Conservation (phyloP, 495 filamentous ascomycete genomes). For the Aspergillus baeticus region DNA sequence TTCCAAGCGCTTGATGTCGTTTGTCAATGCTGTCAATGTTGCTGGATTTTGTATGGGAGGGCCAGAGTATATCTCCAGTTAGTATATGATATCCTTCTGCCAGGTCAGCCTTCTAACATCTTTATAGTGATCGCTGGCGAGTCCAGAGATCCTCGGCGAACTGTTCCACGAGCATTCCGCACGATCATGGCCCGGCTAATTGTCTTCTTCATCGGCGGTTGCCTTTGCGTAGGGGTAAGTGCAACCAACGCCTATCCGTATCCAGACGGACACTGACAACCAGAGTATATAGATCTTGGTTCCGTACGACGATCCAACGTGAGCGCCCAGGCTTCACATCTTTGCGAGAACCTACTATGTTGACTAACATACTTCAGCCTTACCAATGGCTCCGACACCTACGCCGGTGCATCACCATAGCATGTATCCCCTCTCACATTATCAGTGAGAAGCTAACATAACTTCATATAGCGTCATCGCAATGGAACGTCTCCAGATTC, state of each 20-base stretch:
- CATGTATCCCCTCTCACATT: not conserved
- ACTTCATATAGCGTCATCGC: not conserved
- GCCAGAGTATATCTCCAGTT: slow-evolving; percentile 2
- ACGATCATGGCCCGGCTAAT: slow-evolving; percentile 1
- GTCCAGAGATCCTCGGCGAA: not conserved
- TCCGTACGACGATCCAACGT: not conserved
- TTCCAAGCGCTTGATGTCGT: not conserved
- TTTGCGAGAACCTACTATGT: not conserved
- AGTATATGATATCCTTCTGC: not conserved
- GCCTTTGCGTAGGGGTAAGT: not conserved
- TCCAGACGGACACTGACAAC: not conserved
- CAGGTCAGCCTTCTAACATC: not conserved
- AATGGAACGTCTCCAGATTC: slow-evolving; percentile 1
- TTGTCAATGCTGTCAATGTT: slow-evolving; percentile 2
- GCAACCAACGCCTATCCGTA: not conserved
- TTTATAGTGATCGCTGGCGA: not conserved
- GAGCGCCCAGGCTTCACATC: too few relatives aligned
- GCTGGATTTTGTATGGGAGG: slow-evolving; percentile 5
- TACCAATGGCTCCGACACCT: not conserved
- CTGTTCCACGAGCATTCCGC: not conserved
- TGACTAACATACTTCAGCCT: not conserved
- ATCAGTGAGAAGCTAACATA: not conserved
- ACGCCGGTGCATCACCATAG: slow-evolving; percentile 3
- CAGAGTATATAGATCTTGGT: not conserved
- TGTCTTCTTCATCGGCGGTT: slow-evolving; percentile 3